A percentile compares a stretch with the other conserved stretches of the same genome.
phyloP scores from a whole-genome alignment of 345 rosid genomes.

The Toxicodendron radicans region DNA sequence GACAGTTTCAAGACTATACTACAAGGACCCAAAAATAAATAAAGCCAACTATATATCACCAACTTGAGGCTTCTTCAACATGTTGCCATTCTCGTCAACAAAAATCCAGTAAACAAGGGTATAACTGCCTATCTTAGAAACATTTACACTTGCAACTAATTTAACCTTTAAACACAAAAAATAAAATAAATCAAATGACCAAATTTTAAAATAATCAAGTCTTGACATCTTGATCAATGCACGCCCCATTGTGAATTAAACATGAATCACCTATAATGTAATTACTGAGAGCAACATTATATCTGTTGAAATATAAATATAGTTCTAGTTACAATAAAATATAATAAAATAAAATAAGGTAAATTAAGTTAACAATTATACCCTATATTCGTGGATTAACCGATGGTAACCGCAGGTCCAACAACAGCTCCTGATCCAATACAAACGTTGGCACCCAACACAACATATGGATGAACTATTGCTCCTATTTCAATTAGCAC shows the following conservation, averaged over 20 bases:
- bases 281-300: conserved; percentile 62
- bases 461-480: conserved; percentile 52
- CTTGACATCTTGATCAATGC: conserved; percentile 92
- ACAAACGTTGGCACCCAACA: conserved; percentile 53
- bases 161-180: neutral
- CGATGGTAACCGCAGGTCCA: conserved; percentile 63
- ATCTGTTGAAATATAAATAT: conserved; percentile 35
- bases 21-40: neutral
- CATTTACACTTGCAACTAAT: no score
- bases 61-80: conserved; percentile 88
- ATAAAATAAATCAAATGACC: neutral
- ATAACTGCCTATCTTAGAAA: neutral
- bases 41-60: conserved; percentile 16
- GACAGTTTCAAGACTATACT: neutral
- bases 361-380: conserved; percentile 12
- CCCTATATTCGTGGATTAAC: conserved; percentile 64
- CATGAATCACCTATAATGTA: conserved; percentile 70
- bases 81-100: conserved; percentile 61
- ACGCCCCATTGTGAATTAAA: conserved; percentile 68
- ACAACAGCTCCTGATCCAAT: conserved; percentile 69
- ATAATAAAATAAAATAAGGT: neutral
- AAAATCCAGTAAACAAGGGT: conserved; percentile 46
- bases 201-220: conserved; percentile 11
- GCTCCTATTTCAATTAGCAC: conserved; percentile 60
- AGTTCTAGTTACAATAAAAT: neutral